A percentile compares a stretch with the other conserved stretches of the same genome.
Conservation (phyloP, 345 rosid genomes). For the Citrus medica region DNA sequence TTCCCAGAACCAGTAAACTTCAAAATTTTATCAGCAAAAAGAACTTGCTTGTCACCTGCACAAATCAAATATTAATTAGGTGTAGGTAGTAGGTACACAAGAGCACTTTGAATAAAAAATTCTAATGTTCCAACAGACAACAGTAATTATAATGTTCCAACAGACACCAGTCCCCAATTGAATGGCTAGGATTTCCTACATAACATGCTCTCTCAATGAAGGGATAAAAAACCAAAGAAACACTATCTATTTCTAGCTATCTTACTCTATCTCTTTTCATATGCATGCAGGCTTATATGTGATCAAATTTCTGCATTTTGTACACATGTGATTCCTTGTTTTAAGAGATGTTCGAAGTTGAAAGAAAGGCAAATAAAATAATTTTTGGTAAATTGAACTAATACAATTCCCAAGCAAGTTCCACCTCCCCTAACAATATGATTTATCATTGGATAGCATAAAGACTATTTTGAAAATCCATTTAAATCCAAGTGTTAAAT, state of each 20-base stretch:
- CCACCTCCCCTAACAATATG: not conserved
- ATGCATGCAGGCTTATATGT: not conserved
- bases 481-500: not conserved
- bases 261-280: not conserved
- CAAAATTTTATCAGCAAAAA: slow-evolving; percentile 88
- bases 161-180: not conserved
- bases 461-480: not conserved
- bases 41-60: slow-evolving; percentile 69
- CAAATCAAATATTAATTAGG: not conserved
- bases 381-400: not conserved
- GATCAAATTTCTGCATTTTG: not conserved
- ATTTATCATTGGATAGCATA: not conserved
- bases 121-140: not conserved
- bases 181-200: not conserved
- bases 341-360: not conserved
- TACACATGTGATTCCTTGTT: not conserved
- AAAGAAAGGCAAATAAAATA: not conserved
- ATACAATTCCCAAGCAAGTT: not conserved
- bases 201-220: not conserved
- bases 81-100: not conserved
- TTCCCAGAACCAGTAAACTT: slow-evolving; percentile 86
- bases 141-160: not conserved
- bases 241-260: not conserved
- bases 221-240: not conserved
- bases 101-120: not conserved